Evolutionary conservation across 2,329 filamentous ascomycete species (phyloP).

Genomic region (Metarhizium album): DNA sequence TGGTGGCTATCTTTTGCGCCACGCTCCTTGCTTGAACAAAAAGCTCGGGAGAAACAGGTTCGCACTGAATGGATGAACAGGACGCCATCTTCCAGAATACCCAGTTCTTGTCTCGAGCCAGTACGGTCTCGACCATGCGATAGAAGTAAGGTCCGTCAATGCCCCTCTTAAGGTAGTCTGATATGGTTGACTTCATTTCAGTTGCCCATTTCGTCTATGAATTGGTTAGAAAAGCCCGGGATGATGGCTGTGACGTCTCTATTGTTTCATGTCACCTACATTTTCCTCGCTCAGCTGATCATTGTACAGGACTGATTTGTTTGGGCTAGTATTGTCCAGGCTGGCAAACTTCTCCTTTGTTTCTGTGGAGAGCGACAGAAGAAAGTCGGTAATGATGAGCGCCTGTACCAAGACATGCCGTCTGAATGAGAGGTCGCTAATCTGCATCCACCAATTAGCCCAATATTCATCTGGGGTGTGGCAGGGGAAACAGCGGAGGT

Average conservation of each 20-base stretch:
- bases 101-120: conserved; percentile 97
- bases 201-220: conserved; percentile 69
- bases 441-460: conserved; percentile 33
- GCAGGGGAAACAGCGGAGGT: neutral
- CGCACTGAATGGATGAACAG: conserved; percentile 75
- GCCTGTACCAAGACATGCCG: conserved; percentile 92
- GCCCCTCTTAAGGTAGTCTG: conserved; percentile 70
- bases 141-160: conserved; percentile 86
- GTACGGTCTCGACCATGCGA: conserved; percentile 91
- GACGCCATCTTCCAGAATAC: conserved; percentile 95
- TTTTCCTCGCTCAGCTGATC: conserved; percentile 76
- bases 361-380: conserved; percentile 76
- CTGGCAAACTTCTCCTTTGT: conserved; percentile 70
- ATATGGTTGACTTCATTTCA: conserved; percentile 67
- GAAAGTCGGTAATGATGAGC: conserved; percentile 87
- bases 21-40: conserved; percentile 60
- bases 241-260: neutral
- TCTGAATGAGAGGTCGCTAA: conserved; percentile 88
- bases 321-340: conserved; percentile 42
- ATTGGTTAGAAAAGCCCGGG: neutral
- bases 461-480: neutral
- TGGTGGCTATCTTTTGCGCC: conserved; percentile 55
- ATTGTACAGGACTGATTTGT: conserved; percentile 79
- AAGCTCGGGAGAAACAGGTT: conserved; percentile 56
- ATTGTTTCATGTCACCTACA: conserved; percentile 37